These are phyloP conservation scores for Ophiosphaerella narmari DNA, from an alignment of 2,329 filamentous ascomycete genomes.

Conservation along the genomic window DNA sequence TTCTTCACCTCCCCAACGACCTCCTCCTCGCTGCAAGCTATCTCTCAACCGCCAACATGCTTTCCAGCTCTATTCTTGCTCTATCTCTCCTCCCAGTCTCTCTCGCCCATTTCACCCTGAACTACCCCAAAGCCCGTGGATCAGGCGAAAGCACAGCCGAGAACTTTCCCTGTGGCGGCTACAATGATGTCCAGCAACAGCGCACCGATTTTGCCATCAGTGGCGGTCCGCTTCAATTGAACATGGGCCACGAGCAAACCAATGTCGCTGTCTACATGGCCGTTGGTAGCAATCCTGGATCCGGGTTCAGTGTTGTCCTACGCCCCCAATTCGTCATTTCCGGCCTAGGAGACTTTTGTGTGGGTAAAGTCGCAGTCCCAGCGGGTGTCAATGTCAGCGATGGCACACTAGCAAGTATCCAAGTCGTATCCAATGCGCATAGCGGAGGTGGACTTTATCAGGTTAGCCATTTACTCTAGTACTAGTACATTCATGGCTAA, in stretches of 20 bases:
- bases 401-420: slow-evolving; percentile 68
- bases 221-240: slow-evolving; percentile 57
- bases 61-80: slow-evolving; percentile 41
- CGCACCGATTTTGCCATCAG: slow-evolving; percentile 56
- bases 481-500: neutral
- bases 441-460: slow-evolving; percentile 68
- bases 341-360: slow-evolving; percentile 68
- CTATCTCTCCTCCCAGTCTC: slow-evolving; percentile 51
- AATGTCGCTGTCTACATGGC: slow-evolving; percentile 60
- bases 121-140: slow-evolving; percentile 58
- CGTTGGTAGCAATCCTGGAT: slow-evolving; percentile 57
- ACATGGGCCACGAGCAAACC: slow-evolving; percentile 58
- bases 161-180: slow-evolving; percentile 58
- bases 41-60: slow-evolving; percentile 30
- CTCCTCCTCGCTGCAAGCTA: neutral
- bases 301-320: slow-evolving; percentile 72
- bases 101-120: slow-evolving; percentile 61
- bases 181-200: slow-evolving; percentile 48
- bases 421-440: slow-evolving; percentile 69
- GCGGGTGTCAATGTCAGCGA: slow-evolving; percentile 57
- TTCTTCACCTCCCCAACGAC: neutral
- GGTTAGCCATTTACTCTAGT: slow-evolving; percentile 39
- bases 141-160: slow-evolving; percentile 53
- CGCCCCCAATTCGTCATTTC: slow-evolving; percentile 64
- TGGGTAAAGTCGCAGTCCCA: slow-evolving; percentile 63